These are phyloP conservation scores for Fusarium tanahbumbuense DNA, from an alignment of 2,329 filamentous ascomycete species.

Conservation along the genomic window DNA sequence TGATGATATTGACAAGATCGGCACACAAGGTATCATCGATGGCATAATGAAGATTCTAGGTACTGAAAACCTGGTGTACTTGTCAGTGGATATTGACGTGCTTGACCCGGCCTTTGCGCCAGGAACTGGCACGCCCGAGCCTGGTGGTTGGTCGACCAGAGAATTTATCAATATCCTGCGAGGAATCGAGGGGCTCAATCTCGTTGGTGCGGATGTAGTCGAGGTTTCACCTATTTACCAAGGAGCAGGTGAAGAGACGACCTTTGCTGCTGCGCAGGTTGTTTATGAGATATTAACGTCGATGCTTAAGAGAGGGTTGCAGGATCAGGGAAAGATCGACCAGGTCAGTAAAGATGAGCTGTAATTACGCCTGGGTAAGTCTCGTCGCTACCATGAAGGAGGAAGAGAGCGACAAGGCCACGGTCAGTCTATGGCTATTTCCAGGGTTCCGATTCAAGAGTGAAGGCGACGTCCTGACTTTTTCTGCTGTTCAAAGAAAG, in stretches of 20 bases:
- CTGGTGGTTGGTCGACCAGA: constrained; percentile 89
- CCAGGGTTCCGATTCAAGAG: too few relatives aligned
- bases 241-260: constrained; percentile 81
- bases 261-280: constrained; percentile 84
- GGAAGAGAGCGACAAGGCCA: too few relatives aligned
- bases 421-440: too few relatives aligned
- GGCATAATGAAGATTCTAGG: constrained; percentile 79
- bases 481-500: too few relatives aligned
- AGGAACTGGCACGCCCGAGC: constrained; percentile 88
- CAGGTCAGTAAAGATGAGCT: constrained; percentile 52
- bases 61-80: constrained; percentile 81
- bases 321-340: constrained; percentile 52
- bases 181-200: constrained; percentile 83
- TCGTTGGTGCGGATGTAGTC: constrained; percentile 91
- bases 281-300: constrained; percentile 87
- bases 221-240: constrained; percentile 88
- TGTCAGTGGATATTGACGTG: constrained; percentile 85
- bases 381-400: too few relatives aligned
- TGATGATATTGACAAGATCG: constrained; percentile 88
- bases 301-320: constrained; percentile 69
- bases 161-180: constrained; percentile 87
- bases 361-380: constrained; percentile 28
- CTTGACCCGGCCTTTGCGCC: constrained; percentile 76
- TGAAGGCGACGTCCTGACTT: too few relatives aligned
- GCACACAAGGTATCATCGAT: constrained; percentile 75